A percentile compares a stretch with the other conserved stretches of the same genome.
phyloP scores from a whole-genome alignment of 306 rosid genomes.

The Vigna trinervia region DNA sequence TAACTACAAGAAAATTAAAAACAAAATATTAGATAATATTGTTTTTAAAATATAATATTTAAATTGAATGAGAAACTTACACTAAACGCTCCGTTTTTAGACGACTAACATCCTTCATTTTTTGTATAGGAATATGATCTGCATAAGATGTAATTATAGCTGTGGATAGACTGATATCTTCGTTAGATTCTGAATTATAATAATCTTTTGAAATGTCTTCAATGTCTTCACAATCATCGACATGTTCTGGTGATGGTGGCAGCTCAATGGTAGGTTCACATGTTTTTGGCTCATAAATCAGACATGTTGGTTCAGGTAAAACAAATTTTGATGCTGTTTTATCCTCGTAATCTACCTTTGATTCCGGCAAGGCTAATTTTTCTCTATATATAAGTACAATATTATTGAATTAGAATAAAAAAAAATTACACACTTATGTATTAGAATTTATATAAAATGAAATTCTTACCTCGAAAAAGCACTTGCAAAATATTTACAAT shows the following conservation, averaged over 20 bases:
- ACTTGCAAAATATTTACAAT: slow-evolving; percentile 66
- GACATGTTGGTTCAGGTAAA: background rate
- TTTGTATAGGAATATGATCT: slow-evolving; percentile 39
- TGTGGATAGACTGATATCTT: slow-evolving; percentile 40
- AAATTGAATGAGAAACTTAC: slow-evolving; percentile 55
- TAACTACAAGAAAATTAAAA: slow-evolving; percentile 50
- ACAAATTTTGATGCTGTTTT: no score
- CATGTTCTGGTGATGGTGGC: slow-evolving; percentile 50
- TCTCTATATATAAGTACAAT: slow-evolving; percentile 42
- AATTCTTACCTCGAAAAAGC: slow-evolving; percentile 60
- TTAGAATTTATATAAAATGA: no score
- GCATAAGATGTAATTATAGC: slow-evolving; percentile 46
- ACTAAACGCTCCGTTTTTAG: slow-evolving; percentile 65
- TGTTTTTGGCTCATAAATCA: background rate
- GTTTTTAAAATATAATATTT: no score
- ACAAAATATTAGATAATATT: background rate
- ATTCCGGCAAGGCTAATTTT: slow-evolving; percentile 48
- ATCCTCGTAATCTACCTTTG: no score
- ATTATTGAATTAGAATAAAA: background rate
- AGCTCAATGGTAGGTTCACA: slow-evolving; percentile 65
- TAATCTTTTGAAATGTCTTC: slow-evolving; percentile 27
- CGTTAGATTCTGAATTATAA: background rate
- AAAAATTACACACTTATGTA: no score
- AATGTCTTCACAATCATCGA: slow-evolving; percentile 12
- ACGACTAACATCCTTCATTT: slow-evolving; percentile 59